Evolutionary conservation across 2,329 filamentous ascomycete genomes (phyloP).

Genomic region (Cyanodermella asteris): DNA sequence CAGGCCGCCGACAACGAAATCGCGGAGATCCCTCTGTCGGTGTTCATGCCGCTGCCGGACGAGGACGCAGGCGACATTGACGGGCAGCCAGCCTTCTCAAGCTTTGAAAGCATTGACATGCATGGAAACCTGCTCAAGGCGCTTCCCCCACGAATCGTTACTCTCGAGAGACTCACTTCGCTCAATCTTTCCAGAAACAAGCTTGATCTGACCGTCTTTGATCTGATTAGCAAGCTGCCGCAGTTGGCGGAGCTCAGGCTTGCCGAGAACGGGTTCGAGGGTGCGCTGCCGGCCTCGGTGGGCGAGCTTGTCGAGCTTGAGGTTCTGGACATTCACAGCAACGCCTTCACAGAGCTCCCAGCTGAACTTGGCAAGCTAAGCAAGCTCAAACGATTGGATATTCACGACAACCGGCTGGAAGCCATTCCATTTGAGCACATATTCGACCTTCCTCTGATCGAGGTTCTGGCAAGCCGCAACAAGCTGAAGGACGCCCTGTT

Average conservation of each 20-base stretch:
- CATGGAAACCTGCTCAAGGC: conserved; percentile 60
- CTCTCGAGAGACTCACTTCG: conserved; percentile 50
- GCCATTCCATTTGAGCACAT: conserved; percentile 49
- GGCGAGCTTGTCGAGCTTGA: conserved; percentile 48
- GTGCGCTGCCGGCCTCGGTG: conserved; percentile 42
- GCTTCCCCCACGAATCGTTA: conserved; percentile 54
- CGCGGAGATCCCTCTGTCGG: conserved; percentile 44
- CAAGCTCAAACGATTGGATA: conserved; percentile 52
- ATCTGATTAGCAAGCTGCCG: conserved; percentile 50
- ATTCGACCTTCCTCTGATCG: conserved; percentile 44
- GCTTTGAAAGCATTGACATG: conserved; percentile 59
- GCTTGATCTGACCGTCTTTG: conserved; percentile 48
- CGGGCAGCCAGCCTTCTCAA: conserved; percentile 56
- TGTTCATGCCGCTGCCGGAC: conserved; percentile 84
- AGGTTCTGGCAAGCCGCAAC: conserved; percentile 59
- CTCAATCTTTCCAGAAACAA: conserved; percentile 75
- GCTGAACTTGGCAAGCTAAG: conserved; percentile 42
- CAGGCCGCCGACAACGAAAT: conserved; percentile 82
- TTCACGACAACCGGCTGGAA: conserved; percentile 58
- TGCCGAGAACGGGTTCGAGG: conserved; percentile 53
- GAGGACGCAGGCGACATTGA: conserved; percentile 43
- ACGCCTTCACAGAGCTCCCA: conserved; percentile 53
- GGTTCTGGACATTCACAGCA: conserved; percentile 59
- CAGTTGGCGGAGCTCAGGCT: conserved; percentile 61
- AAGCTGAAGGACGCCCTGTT: conserved; percentile 53